Evolutionary conservation across 75 land plant species (phyloP), one percentile per base, ranked within the genome.

Genomic region (Ceratopteris richardii): DNA sequence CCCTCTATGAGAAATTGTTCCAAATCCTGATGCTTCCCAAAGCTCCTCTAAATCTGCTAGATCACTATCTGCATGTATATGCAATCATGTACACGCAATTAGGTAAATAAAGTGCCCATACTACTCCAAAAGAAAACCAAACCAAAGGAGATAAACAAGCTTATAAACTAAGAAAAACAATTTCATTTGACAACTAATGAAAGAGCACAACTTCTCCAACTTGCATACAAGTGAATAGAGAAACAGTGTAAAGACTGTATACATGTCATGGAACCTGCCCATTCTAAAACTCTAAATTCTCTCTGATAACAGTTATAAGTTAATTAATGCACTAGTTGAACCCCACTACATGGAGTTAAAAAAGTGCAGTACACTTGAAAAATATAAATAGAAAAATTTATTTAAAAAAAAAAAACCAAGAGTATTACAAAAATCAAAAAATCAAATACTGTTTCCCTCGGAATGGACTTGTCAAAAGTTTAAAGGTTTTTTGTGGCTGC

Each of bases 21-120:
- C 54, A 26, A 52, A 52, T 14, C 54, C 54, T 23, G 29, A 52
- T 23, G 7, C 24, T 14, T 52, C 54, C 54, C 54, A 52, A 1
- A 52, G 2, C 54, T 52, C 54, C 25, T 52, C 50, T 3, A 46
- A 21, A 18, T 5, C 17, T 17, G 50, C 18, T 5, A 21, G 50
- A 46, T 46, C 50, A 33, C 9, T 33, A 4, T 33, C 37, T 33
- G 37, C 9, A 33, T n/a, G n/a, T n/a, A n/a, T n/a, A n/a, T n/a
- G n/a, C n/a, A n/a, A n/a, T n/a, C n/a, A n/a, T n/a, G n/a, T n/a
- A n/a, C n/a, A n/a, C n/a, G n/a, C n/a, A n/a, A n/a, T n/a, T n/a
- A n/a, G n/a, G n/a, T n/a, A n/a, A n/a, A n/a, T n/a, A n/a, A n/a
- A 40, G 42, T 9, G 14, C 14, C 42, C 42, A 40, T 40, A 14